Evolutionary conservation across 768 basidiomycete genomes (phyloP), one percentile per base, ranked within the genome.

Genomic region (Mycena metata): DNA sequence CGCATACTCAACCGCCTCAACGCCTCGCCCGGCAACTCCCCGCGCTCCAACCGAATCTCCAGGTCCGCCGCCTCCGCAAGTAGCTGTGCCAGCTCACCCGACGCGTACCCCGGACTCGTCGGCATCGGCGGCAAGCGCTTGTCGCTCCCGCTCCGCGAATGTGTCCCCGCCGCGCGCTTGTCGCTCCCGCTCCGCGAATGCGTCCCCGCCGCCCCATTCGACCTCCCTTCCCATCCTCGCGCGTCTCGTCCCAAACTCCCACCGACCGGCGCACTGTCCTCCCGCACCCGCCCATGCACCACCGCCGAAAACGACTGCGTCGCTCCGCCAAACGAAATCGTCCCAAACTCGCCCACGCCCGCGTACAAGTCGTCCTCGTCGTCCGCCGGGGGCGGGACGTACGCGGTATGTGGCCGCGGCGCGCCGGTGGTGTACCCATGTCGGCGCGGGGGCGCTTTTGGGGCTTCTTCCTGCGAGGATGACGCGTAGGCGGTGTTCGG

Each of bases 61-160:
- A 91, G 75, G 60, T 86, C 72, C 35, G 89, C 86, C 9, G 90
- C 87, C 57, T 90, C 87, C 49, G 86, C 85, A 30, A 91, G 73
- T 52, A 92, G 77, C 36, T 80, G 76, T 5, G 86, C 82, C 62
- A 92, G 74, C 51, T 91, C 90, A 3, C 84, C 85, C 36, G 42
- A 35, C 47, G 67, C 70, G 21, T 70, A 78, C 9, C 83, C 86
- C 36, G 88, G 87, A 73, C 82, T 89, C 26, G 81, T 23, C 3
- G 85, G 82, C 8, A 79, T 68, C 67, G 85, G 81, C 35, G 77
- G 70, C 61, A 75, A 71, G 33, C 76, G 78, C 64, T 80, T 80
- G n/a, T 71, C 56, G 35, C 52, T 36, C 11, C 43, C 51, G 24
- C 35, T 16, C 50, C 39, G 39, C 39, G 39, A 39, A 10, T 39